A percentile compares a stretch with the other conserved stretches of the same genome.
Conservation (phyloP, 352 stramenopile genomes). For the Phytophthora boehmeriae region DNA sequence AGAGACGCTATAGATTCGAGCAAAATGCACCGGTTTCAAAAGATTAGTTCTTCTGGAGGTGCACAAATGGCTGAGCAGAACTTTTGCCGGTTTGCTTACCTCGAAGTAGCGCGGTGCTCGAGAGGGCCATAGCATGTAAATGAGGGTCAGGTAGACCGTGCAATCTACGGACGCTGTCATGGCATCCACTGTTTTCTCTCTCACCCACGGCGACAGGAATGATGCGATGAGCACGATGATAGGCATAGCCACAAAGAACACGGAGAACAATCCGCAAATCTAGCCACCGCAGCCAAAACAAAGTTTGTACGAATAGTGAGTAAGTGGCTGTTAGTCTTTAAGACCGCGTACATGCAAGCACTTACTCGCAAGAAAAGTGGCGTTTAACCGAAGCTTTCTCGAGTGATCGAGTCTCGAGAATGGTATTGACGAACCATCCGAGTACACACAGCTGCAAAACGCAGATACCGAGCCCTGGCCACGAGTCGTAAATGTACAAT, state of each 20-base stretch:
- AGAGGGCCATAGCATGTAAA: constrained; percentile 75
- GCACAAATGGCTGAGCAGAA: background rate
- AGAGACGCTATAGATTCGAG: constrained; percentile 48
- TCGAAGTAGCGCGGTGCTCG: constrained; percentile 79
- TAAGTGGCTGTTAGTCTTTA: background rate
- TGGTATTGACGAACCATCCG: constrained; percentile 66
- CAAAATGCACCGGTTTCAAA: background rate
- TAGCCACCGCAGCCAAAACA: constrained; percentile 23
- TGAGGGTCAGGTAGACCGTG: constrained; percentile 61
- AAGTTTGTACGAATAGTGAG: background rate
- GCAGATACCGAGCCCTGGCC: constrained; percentile 71
- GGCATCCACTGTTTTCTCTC: constrained; percentile 71
- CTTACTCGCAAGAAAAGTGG: constrained; percentile 66
- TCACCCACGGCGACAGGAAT: constrained; percentile 80
- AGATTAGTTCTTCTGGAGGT: background rate
- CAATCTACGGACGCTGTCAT: constrained; percentile 61
- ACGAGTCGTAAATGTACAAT: constrained; percentile 86
- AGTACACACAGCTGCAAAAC: constrained; percentile 62
- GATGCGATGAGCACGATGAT: constrained; percentile 74
- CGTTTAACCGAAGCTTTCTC: constrained; percentile 64
- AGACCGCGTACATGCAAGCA: background rate
- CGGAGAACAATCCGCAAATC: constrained; percentile 68
- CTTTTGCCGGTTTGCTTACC: constrained; percentile 33
- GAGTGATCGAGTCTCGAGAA: constrained; percentile 69
- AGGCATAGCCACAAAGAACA: constrained; percentile 76